Conservation (phyloP, 352 stramenopile species). For the Phytophthora megakarya region DNA sequence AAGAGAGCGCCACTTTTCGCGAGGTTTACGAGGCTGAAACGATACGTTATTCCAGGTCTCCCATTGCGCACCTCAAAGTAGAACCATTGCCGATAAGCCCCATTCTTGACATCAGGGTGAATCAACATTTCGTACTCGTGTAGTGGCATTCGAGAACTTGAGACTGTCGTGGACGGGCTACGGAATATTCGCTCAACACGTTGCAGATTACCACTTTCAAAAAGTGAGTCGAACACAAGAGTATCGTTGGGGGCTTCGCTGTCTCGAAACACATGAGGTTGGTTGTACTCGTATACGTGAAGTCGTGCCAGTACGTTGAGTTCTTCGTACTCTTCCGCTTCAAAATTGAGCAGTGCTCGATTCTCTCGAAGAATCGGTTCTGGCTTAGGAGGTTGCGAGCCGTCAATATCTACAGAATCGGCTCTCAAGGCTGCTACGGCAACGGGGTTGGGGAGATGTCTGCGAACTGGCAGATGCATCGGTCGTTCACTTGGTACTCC, state of each 20-base stretch:
- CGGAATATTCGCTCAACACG: conserved; percentile 65
- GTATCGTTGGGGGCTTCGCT: conserved; percentile 50
- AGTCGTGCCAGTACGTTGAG: conserved; percentile 36
- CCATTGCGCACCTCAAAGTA: conserved; percentile 87
- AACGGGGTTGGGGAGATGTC: conserved; percentile 33
- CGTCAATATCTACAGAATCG: not conserved
- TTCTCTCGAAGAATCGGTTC: conserved; percentile 61
- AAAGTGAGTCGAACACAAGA: conserved; percentile 75
- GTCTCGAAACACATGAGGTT: conserved; percentile 42
- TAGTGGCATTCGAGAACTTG: conserved; percentile 8
- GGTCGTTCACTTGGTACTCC: conserved; percentile 47
- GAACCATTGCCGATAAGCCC: conserved; percentile 90
- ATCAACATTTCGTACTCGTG: conserved; percentile 80
- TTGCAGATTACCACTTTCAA: conserved; percentile 76
- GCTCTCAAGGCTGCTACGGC: conserved; percentile 10
- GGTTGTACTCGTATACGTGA: conserved; percentile 81
- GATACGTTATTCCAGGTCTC: conserved; percentile 48
- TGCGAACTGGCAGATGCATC: conserved; percentile 50
- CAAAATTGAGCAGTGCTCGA: conserved; percentile 37
- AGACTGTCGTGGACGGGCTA: conserved; percentile 1
- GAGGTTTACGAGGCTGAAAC: conserved; percentile 82
- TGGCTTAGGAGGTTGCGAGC: conserved; percentile 17
- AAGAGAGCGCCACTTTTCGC: conserved; percentile 86
- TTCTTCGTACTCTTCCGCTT: conserved; percentile 42
- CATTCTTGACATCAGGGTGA: conserved; percentile 83